Base-by-base conservation (phyloP, 805 yeast species). In the Saccharomycodes ludwigii region DNA sequence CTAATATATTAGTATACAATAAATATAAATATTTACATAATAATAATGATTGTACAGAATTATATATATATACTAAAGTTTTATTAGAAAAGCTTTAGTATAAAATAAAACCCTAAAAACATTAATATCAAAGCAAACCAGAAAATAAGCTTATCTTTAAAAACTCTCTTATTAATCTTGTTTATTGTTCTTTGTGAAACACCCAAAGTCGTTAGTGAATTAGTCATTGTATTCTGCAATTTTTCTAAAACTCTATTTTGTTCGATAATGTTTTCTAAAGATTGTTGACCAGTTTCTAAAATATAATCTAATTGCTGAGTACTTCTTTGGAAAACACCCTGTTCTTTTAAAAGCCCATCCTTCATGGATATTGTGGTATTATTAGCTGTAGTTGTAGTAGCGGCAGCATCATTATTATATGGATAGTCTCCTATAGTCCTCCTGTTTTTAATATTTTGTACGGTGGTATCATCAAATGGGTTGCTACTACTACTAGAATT, bases 241-340 rank as follows among this genome's bases (percentile, higher is more conserved):
- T 63, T 62, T 35, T 66, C 60, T 35, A 88, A 63, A 18, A 76
- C 65, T 45, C 76, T 78, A 52, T 83, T 82, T 50, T 91, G 96
- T 29, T 78, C 85, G 13, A 80, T 78, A 15, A 91, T 62, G 48
- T 86, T 94, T 31, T 81, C 93, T 41, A 84, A 71, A 2, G 95
- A 83, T 30, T 69, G 68, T 38, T 79, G 72, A 2, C 96, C 97
- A 77, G 83, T 79, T 46, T 82, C 96, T 26, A 91, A 54, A 25
- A 91, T 83, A 41, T 82, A 84, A 50, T 91, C 98, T 38, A 91
- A 59, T 50, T 83, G 94, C 33, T 74, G 74, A 25, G 80, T 74
- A 0, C 94, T 85, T 35, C 81, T 62, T 20, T 67, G 66, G 22
- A 80, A 58, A 6, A 71, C 67, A 27, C 69, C 68, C 27, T 66